A percentile compares a stretch with the other conserved stretches of the same genome.
Evolutionary conservation across 305 asterid genomes (phyloP).

Genomic region (Fraxinus latifolia): DNA sequence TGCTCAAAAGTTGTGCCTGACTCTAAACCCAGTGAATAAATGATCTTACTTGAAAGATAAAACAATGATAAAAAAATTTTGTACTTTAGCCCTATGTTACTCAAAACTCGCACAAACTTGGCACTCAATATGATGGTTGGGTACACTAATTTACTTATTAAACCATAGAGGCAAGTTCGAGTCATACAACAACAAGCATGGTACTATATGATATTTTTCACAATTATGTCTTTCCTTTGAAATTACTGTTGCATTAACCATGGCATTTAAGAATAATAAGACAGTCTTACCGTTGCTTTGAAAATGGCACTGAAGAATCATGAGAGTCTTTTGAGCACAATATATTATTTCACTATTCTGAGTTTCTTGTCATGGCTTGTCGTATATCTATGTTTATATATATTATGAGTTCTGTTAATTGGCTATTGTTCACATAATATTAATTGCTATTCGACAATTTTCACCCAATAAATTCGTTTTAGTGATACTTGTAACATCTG

Average conservation of each 20-base stretch:
- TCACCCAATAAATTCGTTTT: neutral
- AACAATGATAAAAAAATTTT: neutral
- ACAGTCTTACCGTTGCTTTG: neutral
- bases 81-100: neutral
- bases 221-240: neutral
- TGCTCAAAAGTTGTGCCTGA: neutral
- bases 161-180: neutral
- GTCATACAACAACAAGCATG: neutral
- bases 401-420: neutral
- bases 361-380: neutral
- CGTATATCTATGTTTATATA: neutral
- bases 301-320: neutral
- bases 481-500: neutral
- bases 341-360: neutral
- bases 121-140: neutral
- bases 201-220: neutral
- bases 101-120: neutral
- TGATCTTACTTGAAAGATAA: neutral
- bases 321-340: neutral
- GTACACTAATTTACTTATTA: neutral
- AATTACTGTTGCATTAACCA: neutral
- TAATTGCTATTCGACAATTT: neutral
- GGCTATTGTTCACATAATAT: constrained; percentile 3
- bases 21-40: neutral
- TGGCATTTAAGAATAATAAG: neutral